Conservation (phyloP, 345 rosid species). For the Orychophragmus violaceus region DNA sequence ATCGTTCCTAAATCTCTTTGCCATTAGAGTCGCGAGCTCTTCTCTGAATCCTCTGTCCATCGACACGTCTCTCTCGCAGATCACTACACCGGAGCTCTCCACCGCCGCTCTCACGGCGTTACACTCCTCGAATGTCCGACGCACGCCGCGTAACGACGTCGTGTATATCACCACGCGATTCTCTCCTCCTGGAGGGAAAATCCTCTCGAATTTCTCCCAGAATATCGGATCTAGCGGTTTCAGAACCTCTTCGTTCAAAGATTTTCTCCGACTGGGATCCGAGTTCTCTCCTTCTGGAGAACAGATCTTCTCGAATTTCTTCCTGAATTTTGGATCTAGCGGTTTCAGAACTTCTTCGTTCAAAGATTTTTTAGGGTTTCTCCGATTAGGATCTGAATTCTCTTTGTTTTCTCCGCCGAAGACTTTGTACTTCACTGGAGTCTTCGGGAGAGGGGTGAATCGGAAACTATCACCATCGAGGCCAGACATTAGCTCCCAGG, state of each 20-base stretch:
- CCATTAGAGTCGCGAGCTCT: slow-evolving; percentile 50
- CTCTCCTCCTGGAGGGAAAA: slow-evolving; percentile 63
- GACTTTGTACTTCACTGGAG: slow-evolving; percentile 23
- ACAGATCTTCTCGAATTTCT: slow-evolving; percentile 30
- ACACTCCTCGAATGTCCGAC: slow-evolving; percentile 80
- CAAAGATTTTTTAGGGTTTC: background rate
- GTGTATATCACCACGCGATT: slow-evolving; percentile 67
- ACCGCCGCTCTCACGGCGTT: slow-evolving; percentile 52
- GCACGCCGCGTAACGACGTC: slow-evolving; percentile 67
- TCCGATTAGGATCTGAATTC: slow-evolving; percentile 42
- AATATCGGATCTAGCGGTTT: slow-evolving; percentile 1
- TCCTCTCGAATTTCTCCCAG: slow-evolving; percentile 24
- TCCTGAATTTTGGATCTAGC: too few species aligned
- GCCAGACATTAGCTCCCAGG: slow-evolving; percentile 92
- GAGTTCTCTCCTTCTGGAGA: slow-evolving; percentile 41
- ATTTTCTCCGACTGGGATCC: too few species aligned
- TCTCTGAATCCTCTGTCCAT: slow-evolving; percentile 73
- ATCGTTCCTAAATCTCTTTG: slow-evolving; percentile 22
- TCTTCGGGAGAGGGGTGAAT: slow-evolving; percentile 41
- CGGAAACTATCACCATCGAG: slow-evolving; percentile 83
- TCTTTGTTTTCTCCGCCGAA: slow-evolving; percentile 39
- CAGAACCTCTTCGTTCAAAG: background rate
- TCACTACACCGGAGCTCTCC: slow-evolving; percentile 44
- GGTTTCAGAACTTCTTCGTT: slow-evolving; percentile 1
- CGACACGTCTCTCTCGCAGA: slow-evolving; percentile 74